A percentile compares a stretch with the other conserved stretches of the same genome.
Conservation (phyloP, 75 land plant genomes). For the Sequoia sempervirens region DNA sequence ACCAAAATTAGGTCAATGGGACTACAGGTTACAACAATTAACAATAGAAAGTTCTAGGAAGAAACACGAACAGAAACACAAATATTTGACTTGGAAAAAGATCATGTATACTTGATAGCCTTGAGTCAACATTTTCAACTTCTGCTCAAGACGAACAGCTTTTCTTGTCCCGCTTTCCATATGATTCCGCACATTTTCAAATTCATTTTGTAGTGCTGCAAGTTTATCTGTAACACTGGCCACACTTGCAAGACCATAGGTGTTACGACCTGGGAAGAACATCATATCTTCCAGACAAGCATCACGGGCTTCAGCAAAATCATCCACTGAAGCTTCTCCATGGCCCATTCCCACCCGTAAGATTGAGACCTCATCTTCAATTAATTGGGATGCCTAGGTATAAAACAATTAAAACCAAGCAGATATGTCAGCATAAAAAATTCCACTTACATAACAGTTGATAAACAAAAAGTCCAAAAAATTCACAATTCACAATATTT, state of each 20-base stretch:
- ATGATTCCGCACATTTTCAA: conserved; percentile 75
- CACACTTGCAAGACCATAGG: conserved; percentile 82
- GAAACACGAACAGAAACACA: background rate
- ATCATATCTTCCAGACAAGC: conserved; percentile 76
- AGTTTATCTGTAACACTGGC: conserved; percentile 71
- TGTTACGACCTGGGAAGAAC: conserved; percentile 74
- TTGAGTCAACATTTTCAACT: conserved; percentile 76
- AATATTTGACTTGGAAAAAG: background rate
- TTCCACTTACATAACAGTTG: background rate
- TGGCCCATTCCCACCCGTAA: conserved; percentile 88
- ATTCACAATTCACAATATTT: no score
- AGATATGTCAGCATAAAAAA: background rate
- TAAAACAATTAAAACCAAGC: background rate
- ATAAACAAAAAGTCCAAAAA: background rate
- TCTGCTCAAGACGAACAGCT: conserved; percentile 69
- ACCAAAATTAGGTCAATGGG: no score
- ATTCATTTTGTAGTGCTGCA: conserved; percentile 69
- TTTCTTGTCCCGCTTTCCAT: conserved; percentile 81
- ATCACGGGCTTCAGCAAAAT: conserved; percentile 74
- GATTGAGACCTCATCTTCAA: conserved; percentile 61
- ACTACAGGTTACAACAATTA: no score
- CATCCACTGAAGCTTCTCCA: conserved; percentile 71
- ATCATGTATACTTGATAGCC: conserved; percentile 68
- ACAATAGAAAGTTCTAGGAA: background rate
- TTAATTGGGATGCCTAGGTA: conserved; percentile 64